Base-by-base conservation (phyloP, 176 grass and related monocot genomes). In the Alopecurus myosuroides region DNA sequence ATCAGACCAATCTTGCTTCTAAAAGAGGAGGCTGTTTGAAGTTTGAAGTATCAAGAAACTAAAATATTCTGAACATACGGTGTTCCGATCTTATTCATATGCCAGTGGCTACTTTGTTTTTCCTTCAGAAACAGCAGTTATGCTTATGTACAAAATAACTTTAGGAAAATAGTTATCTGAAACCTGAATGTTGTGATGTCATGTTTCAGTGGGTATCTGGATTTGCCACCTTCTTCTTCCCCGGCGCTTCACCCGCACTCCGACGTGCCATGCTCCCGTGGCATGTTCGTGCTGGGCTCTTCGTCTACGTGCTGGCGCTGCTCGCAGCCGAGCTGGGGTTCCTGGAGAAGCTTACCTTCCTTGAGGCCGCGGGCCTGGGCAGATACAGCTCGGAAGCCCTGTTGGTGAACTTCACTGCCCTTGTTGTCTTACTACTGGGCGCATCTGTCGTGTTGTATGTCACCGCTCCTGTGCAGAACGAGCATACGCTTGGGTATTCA, bases 281-380 rank as follows among this genome's bases (percentile, higher is more conserved):
- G 89, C 97, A 98, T 0, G 65, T 69, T 5, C 62, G 86, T 23
- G 77, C 81, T 0, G 93, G 93, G 7, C 74, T 95, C 55, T 34
- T 92, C 10, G 35, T 90, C 72, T 98, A 90, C 57, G 2, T 90
- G 25, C 74, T 92, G 26, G 81, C 81, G 0, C 12, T 98, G 3
- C 83, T 84, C 0, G 91, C 39, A 1, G 89, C 88, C 1, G 87
- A 94, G 69, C 78, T 98, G 37, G 97, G 97, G 17, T 94, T 98
- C 56, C 70, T 94, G 53, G 97, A 95, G 88, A 98, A 98, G 88
- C 88, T 98, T 66, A 96, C 97, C 55, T 98, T 98, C 84, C 92
- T 95, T 30, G 70, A 92, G 85, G 9, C 31, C 0, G 30, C 18
- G 0, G 55, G 55, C 22, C 35, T 98, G 2, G 66, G 41, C 70